Percentiles rank a stretch among this genome's conserved stretches.
phyloP scores from a whole-genome alignment of 805 yeast species.

The Metschnikowia cerradonensis region DNA sequence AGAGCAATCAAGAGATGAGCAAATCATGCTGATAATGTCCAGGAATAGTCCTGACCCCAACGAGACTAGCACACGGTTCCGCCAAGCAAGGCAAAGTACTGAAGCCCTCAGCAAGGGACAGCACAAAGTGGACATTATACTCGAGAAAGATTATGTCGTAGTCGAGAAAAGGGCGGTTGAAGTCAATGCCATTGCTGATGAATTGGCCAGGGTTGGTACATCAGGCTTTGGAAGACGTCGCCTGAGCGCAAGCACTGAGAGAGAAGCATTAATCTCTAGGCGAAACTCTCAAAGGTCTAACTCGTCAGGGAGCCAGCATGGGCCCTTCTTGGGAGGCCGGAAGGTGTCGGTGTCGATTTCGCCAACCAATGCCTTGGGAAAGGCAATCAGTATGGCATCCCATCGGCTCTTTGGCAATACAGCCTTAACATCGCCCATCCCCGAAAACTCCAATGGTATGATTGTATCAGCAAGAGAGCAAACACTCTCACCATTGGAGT shows the following conservation, averaged over 20 bases:
- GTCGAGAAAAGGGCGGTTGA: conserved; percentile 94
- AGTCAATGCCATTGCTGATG: conserved; percentile 93
- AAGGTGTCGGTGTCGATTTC: conserved; percentile 65
- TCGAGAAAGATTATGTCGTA: conserved; percentile 87
- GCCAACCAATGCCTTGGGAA: conserved; percentile 84
- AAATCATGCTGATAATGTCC: conserved; percentile 41
- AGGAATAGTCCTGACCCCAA: conserved; percentile 45
- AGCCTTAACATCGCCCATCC: conserved; percentile 8
- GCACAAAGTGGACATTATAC: conserved; percentile 42
- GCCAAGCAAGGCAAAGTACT: conserved; percentile 17
- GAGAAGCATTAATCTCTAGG: conserved; percentile 18
- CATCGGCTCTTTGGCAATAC: conserved; percentile 71
- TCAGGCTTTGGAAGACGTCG: conserved; percentile 45
- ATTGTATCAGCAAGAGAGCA: conserved; percentile 4
- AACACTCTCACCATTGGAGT: conserved; percentile 13
- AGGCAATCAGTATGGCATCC: conserved; percentile 84
- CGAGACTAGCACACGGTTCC: conserved; percentile 20
- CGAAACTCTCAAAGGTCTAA: conserved; percentile 43
- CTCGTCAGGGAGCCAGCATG: conserved; percentile 48
- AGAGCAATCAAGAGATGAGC: conserved; percentile 34
- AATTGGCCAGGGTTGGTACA: conserved; percentile 62
- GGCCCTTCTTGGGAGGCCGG: conserved; percentile 61
- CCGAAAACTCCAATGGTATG: conserved; percentile 9
- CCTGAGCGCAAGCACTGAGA: conserved; percentile 24
- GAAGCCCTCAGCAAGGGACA: conserved; percentile 11